phyloP scores from a whole-genome alignment of 352 stramenopile species.

The Phytopythium aichiense region DNA sequence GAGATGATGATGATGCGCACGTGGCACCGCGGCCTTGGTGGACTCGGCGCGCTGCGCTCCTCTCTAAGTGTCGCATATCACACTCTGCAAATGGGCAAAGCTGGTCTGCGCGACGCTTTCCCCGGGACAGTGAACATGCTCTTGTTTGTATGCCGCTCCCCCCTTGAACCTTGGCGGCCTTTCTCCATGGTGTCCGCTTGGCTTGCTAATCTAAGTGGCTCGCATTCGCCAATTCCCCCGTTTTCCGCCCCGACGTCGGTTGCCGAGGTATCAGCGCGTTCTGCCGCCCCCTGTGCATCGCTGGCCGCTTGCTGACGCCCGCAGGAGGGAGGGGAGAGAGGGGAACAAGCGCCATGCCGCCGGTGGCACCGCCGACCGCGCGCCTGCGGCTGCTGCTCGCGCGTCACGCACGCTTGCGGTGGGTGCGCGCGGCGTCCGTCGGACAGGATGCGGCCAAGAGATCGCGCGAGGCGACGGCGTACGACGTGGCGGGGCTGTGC shows the following conservation, averaged over 20 bases:
- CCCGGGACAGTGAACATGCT: neutral
- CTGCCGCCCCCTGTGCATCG: neutral
- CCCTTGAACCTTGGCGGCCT: neutral
- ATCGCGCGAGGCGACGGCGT: neutral
- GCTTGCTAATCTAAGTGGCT: slow-evolving; percentile 1
- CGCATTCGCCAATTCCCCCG: neutral
- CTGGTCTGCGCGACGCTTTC: neutral
- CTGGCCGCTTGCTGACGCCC: neutral
- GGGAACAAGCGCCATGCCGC: neutral
- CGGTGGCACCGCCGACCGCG: neutral
- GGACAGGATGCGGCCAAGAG: neutral
- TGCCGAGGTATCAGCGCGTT: neutral
- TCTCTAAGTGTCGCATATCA: neutral
- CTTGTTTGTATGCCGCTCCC: neutral
- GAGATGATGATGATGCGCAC: neutral
- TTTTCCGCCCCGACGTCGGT: neutral
- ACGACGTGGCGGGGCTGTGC: slow-evolving; percentile 3
- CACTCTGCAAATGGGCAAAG: too few species aligned
- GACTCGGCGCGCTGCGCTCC: neutral
- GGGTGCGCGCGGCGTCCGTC: neutral
- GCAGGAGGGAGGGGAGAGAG: neutral
- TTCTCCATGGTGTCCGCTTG: neutral
- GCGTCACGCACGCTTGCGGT: neutral
- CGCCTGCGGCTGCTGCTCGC: slow-evolving; percentile 11
- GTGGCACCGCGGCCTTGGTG: neutral